Evolutionary conservation across 1,139 yeast genomes (phyloP).

Genomic region (Nadsonia starkeyi-henricii): DNA sequence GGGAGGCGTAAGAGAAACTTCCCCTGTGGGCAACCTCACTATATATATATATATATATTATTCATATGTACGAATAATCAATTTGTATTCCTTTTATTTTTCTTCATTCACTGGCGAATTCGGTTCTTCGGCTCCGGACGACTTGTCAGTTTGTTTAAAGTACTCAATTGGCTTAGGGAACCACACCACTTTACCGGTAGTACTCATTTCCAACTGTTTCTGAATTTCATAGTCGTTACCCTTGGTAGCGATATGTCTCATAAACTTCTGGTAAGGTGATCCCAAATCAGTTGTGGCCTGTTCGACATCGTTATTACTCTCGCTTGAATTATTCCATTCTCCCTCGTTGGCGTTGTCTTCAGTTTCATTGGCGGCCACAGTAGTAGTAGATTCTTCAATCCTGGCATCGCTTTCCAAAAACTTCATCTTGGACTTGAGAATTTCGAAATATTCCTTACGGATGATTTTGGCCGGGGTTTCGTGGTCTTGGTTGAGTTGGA

Average conservation of each 20-base stretch:
- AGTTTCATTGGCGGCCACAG: no score
- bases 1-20: no score
- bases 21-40: no score
- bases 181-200: conserved; percentile 13
- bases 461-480: not conserved
- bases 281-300: conserved; percentile 16
- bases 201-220: conserved; percentile 8
- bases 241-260: conserved; percentile 15
- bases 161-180: conserved; percentile 7
- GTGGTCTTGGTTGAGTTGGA: not conserved
- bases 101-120: no score
- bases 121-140: no score
- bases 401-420: not conserved
- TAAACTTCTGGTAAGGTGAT: conserved; percentile 12
- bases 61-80: no score
- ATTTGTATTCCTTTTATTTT: no score
- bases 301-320: conserved; percentile 11
- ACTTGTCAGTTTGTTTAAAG: not conserved
- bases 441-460: not conserved
- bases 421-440: not conserved
- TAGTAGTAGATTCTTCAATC: not conserved
- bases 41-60: no score
- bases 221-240: conserved; percentile 11
- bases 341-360: no score
- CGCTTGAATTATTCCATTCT: conserved; percentile 7